Conservation (phyloP, 148 eudicot species). For the Vaccinium myrtillus region DNA sequence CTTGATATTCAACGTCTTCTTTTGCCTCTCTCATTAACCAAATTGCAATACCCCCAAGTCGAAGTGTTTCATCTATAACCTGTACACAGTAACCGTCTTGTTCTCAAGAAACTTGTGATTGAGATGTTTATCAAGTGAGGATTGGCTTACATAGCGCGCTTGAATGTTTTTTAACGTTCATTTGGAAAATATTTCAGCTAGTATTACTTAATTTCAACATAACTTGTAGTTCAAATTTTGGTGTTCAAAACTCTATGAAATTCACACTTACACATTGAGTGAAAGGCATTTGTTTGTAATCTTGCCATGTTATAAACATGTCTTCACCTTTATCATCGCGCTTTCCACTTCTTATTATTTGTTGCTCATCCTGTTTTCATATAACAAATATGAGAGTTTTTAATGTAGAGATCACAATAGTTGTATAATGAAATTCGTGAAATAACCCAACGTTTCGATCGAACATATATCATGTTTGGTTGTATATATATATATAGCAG, state of each 20-base stretch:
- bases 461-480: background rate
- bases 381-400: background rate
- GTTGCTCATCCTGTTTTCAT: constrained; percentile 49
- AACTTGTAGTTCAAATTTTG: background rate
- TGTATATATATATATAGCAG: background rate
- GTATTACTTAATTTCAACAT: background rate
- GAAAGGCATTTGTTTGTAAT: constrained; percentile 57
- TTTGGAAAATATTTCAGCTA: background rate
- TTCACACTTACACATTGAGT: constrained; percentile 47
- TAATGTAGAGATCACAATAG: too few relatives aligned
- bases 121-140: background rate
- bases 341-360: constrained; percentile 28
- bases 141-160: background rate
- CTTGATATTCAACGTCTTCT: constrained; percentile 45
- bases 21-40: constrained; percentile 66
- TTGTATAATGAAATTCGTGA: too few relatives aligned
- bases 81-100: constrained; percentile 4
- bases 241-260: background rate
- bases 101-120: background rate
- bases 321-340: constrained; percentile 23
- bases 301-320: constrained; percentile 46
- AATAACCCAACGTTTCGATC: too few relatives aligned
- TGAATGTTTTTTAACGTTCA: background rate
- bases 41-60: constrained; percentile 58
- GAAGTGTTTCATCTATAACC: constrained; percentile 61